These are phyloP conservation scores for Neofusicoccum umdonicola DNA, from an alignment of 2,329 filamentous ascomycete species.

Conservation along the genomic window DNA sequence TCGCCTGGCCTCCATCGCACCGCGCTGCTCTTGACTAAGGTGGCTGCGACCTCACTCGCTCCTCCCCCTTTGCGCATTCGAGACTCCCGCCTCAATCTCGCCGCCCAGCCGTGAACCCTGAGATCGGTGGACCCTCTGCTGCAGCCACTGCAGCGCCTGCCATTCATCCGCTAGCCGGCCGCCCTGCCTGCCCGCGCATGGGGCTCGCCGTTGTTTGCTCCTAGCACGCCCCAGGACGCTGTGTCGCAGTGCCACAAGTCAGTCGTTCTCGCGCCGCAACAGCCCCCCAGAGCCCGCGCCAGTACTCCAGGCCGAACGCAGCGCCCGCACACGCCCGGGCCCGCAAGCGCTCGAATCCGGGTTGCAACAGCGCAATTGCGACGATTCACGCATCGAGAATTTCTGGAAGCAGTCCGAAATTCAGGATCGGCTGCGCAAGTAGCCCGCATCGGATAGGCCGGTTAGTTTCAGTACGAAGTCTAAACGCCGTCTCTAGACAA, in stretches of 20 bases:
- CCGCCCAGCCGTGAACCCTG: conserved; percentile 1
- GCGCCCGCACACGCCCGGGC: neutral
- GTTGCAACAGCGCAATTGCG: conserved; percentile 6
- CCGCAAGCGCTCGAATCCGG: conserved; percentile 5
- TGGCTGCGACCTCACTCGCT: conserved; percentile 9
- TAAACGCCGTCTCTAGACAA: conserved; percentile 12
- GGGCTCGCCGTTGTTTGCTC: conserved; percentile 12
- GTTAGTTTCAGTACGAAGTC: conserved; percentile 6
- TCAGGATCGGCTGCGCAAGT: conserved; percentile 4
- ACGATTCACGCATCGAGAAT: conserved; percentile 5
- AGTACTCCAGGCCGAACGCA: conserved; percentile 2
- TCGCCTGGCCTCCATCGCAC: conserved; percentile 9
- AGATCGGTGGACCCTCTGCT: conserved; percentile 14
- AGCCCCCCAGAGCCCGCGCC: conserved; percentile 2
- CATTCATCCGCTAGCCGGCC: conserved; percentile 1
- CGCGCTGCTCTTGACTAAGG: conserved; percentile 13
- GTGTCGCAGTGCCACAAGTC: conserved; percentile 11
- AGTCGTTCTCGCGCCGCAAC: conserved; percentile 11
- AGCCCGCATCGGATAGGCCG: conserved; percentile 14
- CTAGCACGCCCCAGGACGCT: conserved; percentile 4
- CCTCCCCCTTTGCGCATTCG: conserved; percentile 6
- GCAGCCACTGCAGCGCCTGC: neutral
- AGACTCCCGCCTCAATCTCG: conserved; percentile 1
- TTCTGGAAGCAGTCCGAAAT: conserved; percentile 12
- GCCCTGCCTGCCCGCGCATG: neutral